Evolutionary conservation across 495 filamentous ascomycete species (phyloP).

Genomic region (Penicillium coffeae): DNA sequence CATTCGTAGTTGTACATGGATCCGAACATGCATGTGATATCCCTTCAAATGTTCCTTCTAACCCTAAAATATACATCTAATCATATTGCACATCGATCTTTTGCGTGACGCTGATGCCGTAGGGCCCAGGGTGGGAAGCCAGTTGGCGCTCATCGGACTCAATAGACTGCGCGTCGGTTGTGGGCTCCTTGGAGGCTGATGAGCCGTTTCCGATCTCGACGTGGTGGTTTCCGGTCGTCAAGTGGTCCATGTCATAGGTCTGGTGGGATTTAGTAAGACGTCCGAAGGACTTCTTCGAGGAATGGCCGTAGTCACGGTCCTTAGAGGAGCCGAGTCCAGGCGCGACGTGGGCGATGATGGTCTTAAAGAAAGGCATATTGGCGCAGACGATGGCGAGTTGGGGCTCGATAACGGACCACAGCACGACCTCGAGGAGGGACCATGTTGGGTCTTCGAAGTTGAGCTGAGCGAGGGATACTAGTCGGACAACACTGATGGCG

Average conservation of each 20-base stretch:
- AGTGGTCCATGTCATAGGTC: background rate
- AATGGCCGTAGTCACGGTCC: constrained; percentile 1
- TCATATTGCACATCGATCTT: constrained; percentile 4
- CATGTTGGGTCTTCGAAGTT: constrained; percentile 10
- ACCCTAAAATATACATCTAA: too few relatives aligned
- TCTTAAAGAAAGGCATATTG: constrained; percentile 7
- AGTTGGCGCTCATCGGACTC: background rate
- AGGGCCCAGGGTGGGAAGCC: background rate
- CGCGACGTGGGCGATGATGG: constrained; percentile 2
- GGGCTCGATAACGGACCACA: constrained; percentile 14
- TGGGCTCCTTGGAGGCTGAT: background rate
- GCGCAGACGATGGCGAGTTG: constrained; percentile 11
- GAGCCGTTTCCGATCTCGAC: background rate
- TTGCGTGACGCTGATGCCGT: constrained; percentile 4
- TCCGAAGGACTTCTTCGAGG: background rate
- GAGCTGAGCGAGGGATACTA: too few relatives aligned
- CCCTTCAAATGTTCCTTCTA: too few relatives aligned
- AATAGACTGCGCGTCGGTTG: background rate
- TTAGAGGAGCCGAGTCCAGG: constrained; percentile 5
- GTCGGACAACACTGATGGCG: too few relatives aligned
- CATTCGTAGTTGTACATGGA: too few relatives aligned
- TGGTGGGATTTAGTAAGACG: background rate
- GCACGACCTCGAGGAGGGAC: constrained; percentile 3
- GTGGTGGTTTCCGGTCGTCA: background rate
- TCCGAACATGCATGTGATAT: too few relatives aligned